These are phyloP conservation scores for Erysimum cheiranthoides DNA, from an alignment of 345 rosid genomes.

Conservation along the genomic window DNA sequence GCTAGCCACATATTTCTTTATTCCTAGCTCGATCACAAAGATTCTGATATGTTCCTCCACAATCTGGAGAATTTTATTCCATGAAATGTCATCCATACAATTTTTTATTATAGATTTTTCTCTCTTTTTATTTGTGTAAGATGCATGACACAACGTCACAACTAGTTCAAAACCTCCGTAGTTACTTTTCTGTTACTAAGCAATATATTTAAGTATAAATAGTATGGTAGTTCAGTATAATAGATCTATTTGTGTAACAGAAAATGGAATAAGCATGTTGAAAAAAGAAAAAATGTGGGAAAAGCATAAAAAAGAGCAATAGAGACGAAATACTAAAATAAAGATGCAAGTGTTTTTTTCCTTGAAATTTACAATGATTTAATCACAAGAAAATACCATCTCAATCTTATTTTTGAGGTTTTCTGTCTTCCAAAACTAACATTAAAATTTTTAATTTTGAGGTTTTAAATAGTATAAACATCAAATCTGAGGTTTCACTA, in stretches of 20 bases:
- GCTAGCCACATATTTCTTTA: constrained; percentile 10
- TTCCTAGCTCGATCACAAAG: constrained; percentile 17
- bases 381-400: no score
- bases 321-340: no score
- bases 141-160: not conserved
- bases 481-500: no score
- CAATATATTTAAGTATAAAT: not conserved
- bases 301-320: no score
- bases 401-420: no score
- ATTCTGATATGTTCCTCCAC: constrained; percentile 19
- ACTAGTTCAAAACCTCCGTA: not conserved
- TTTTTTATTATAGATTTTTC: not conserved
- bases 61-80: constrained; percentile 3
- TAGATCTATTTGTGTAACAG: not conserved
- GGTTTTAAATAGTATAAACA: no score
- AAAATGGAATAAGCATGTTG: no score
- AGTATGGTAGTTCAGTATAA: not conserved
- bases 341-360: no score
- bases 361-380: no score
- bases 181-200: not conserved
- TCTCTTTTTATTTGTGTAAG: not conserved
- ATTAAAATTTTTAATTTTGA: no score
- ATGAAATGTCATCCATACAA: constrained; percentile 20
- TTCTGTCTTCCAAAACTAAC: no score
- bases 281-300: no score